Percentiles rank a stretch among this genome's conserved stretches.
These are phyloP conservation scores for Phytophthora uliginosa DNA, from an alignment of 352 stramenopile genomes.

Conservation along the genomic window DNA sequence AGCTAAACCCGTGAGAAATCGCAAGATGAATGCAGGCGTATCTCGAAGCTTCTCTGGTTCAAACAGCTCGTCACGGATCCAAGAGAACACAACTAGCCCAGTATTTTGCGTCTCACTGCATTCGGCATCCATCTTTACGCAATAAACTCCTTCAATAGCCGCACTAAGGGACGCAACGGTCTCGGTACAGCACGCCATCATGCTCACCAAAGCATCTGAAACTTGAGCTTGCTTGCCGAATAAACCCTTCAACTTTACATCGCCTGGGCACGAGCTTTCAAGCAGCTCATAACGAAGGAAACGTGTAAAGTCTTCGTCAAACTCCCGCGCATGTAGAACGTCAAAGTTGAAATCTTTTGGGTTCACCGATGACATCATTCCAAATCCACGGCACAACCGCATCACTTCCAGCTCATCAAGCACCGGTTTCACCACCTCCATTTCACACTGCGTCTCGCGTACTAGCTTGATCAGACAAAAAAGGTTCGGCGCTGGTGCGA, in stretches of 20 bases:
- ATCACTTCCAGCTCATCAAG: constrained; percentile 78
- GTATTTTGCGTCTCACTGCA: background rate
- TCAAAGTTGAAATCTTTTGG: constrained; percentile 61
- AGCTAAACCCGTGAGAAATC: constrained; percentile 52
- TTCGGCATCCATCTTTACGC: constrained; percentile 28
- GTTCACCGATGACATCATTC: constrained; percentile 58
- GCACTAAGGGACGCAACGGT: constrained; percentile 35
- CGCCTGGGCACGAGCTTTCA: constrained; percentile 4
- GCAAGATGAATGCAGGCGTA: constrained; percentile 70
- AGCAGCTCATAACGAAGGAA: constrained; percentile 67
- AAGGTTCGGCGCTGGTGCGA: background rate
- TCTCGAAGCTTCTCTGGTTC: constrained; percentile 50
- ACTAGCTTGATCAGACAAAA: constrained; percentile 68
- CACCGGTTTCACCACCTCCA: constrained; percentile 80
- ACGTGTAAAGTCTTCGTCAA: constrained; percentile 75
- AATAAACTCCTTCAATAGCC: constrained; percentile 69
- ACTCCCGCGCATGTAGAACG: constrained; percentile 52
- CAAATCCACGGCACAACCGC: constrained; percentile 67
- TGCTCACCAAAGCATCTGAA: constrained; percentile 37
- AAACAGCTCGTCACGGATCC: constrained; percentile 66
- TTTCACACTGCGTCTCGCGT: constrained; percentile 64
- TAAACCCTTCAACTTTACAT: constrained; percentile 46
- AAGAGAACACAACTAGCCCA: constrained; percentile 68
- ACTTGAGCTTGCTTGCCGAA: constrained; percentile 76
- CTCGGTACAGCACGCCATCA: constrained; percentile 49